phyloP scores from a whole-genome alignment of 2,329 filamentous ascomycete species.

The Exophiala sideris region DNA sequence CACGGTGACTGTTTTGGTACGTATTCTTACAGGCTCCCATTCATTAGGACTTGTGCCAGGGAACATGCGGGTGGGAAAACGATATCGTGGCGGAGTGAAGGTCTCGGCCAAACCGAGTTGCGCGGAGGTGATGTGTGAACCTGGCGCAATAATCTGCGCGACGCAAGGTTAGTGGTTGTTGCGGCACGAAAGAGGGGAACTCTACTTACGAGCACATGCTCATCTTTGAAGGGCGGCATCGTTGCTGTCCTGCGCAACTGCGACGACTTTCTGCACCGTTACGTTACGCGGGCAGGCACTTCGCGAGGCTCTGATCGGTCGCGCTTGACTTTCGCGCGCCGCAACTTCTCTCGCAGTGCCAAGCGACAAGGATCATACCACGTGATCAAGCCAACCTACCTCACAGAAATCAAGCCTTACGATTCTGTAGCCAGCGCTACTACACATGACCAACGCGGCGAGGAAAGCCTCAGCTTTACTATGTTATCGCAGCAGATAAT shows the following conservation, averaged over 20 bases:
- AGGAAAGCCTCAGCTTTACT: no score
- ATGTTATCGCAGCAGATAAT: no score
- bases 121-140: slow-evolving; percentile 84
- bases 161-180: neutral
- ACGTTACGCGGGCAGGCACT: neutral
- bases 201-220: slow-evolving; percentile 47
- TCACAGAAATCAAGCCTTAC: no score
- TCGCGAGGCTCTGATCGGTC: neutral
- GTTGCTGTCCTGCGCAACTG: slow-evolving; percentile 3
- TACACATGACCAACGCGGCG: no score
- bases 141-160: slow-evolving; percentile 54
- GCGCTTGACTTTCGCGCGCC: slow-evolving; percentile 4
- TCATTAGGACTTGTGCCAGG: slow-evolving; percentile 69
- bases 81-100: slow-evolving; percentile 84
- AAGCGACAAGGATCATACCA: neutral
- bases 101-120: slow-evolving; percentile 85
- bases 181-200: neutral
- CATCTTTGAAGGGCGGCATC: slow-evolving; percentile 53
- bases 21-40: slow-evolving; percentile 78
- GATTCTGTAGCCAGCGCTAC: no score
- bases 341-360: slow-evolving; percentile 1
- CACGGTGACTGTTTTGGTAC: slow-evolving; percentile 41
- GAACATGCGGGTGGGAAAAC: slow-evolving; percentile 93
- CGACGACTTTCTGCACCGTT: neutral
- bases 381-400: neutral